These are phyloP conservation scores for Capsella bursapastoris DNA, from an alignment of 345 rosid genomes.

Conservation along the genomic window DNA sequence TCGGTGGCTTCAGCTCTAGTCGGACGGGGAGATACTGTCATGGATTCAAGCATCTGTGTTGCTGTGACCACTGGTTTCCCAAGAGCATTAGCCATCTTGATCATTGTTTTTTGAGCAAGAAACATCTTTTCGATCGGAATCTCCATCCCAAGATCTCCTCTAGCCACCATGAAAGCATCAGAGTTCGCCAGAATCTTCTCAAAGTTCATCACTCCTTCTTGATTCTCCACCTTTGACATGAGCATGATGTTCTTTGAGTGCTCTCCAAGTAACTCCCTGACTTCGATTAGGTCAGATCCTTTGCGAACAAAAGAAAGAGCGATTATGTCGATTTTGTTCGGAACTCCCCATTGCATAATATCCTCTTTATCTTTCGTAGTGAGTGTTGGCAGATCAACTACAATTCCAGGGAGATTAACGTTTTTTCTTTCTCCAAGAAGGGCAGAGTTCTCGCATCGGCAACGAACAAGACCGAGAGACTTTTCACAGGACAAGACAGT, in stretches of 20 bases:
- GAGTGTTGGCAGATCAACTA: constrained; percentile 67
- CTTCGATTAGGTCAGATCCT: constrained; percentile 63
- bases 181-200: constrained; percentile 62
- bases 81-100: constrained; percentile 58
- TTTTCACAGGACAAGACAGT: constrained; percentile 56
- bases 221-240: constrained; percentile 64
- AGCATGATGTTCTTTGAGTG: constrained; percentile 54
- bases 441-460: constrained; percentile 63
- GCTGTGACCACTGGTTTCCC: constrained; percentile 72
- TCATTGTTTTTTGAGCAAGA: constrained; percentile 74
- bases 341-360: constrained; percentile 63
- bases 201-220: constrained; percentile 68
- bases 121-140: constrained; percentile 77
- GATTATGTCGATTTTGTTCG: constrained; percentile 62
- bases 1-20: constrained; percentile 83
- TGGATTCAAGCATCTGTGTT: constrained; percentile 72
- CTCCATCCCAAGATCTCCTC: constrained; percentile 84
- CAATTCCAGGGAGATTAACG: constrained; percentile 67
- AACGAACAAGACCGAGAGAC: constrained; percentile 51
- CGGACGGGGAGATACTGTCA: constrained; percentile 72
- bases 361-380: constrained; percentile 66
- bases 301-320: constrained; percentile 67
- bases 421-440: constrained; percentile 66
- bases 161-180: constrained; percentile 85
- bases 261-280: constrained; percentile 50